Conservation (phyloP, 257 asterid genomes). For the Fraxinus anomala region DNA sequence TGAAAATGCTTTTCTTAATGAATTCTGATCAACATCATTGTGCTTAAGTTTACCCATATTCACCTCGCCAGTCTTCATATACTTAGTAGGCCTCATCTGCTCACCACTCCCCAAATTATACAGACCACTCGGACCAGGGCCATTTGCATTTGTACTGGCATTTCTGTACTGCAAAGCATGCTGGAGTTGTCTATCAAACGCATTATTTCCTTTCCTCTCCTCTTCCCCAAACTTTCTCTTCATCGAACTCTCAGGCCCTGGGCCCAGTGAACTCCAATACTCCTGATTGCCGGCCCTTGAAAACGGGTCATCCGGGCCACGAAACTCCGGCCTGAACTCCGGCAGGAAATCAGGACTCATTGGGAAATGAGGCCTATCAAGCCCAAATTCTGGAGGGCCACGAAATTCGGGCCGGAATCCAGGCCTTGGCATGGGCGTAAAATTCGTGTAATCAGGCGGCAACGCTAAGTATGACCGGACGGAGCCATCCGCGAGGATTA, state of each 20-base stretch:
- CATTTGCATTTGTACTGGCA: constrained; percentile 50
- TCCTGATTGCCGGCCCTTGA: constrained; percentile 50
- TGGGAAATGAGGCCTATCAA: constrained; percentile 54
- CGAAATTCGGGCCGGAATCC: constrained; percentile 41
- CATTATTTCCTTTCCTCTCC: constrained; percentile 66
- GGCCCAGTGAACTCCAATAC: constrained; percentile 38
- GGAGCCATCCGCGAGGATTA: constrained; percentile 79
- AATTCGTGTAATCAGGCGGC: constrained; percentile 75
- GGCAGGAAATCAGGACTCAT: constrained; percentile 50
- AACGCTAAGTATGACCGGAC: constrained; percentile 83
- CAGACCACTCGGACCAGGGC: constrained; percentile 53
- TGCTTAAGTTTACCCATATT: constrained; percentile 48
- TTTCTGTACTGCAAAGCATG: constrained; percentile 88
- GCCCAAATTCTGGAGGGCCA: constrained; percentile 47
- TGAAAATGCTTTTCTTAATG: constrained; percentile 62
- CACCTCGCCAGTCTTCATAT: constrained; percentile 49
- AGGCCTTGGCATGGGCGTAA: constrained; percentile 44
- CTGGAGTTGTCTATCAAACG: constrained; percentile 83
- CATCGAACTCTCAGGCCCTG: constrained; percentile 46
- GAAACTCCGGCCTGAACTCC: constrained; percentile 38
- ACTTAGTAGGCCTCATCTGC: constrained; percentile 60
- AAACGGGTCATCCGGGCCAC: constrained; percentile 36
- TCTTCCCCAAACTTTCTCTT: constrained; percentile 83
- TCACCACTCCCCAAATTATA: constrained; percentile 47
- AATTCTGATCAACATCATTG: constrained; percentile 61